Base-by-base conservation (phyloP, 1,139 yeast genomes). In the Meyerozyma athensensis region DNA sequence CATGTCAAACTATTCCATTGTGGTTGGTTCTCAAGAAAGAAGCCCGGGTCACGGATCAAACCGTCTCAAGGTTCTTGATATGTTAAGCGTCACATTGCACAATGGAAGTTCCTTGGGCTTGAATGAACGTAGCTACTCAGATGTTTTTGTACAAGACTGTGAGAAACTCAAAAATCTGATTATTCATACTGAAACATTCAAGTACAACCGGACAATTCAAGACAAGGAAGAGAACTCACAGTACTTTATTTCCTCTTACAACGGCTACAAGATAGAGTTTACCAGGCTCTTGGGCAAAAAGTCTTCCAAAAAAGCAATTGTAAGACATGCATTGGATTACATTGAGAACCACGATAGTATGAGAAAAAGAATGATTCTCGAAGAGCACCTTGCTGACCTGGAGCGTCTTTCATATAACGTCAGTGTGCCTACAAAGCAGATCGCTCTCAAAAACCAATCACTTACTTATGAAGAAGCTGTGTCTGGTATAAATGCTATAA, bases 301-400 rank as follows among this genome's bases (percentile, higher is more conserved):
- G 10, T 47, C 53, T 8, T 45, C 48, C 32, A 54, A 56, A 24
- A 31, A 40, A 3, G 45, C 43, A 7, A 46, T 46, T 2, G 44
- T 49, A 6, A 57, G 50, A 7, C 80, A 78, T 68, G 57, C 67
- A 2, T 54, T 85, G 19, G 92, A 83, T 49, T 72, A 72, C 33
- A 78, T 81, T 39, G 95, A 86, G 53, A 83, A 85, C 33, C 63
- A 68, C 21, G 79, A 81, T 48, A 60, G 92, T 42, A 81, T 79
- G 74, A 61, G 89, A 41, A 76, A 66, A 40, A 59, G 82, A 40
- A 52, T 83, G 35, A 57, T 79, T 7, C 70, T 77, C 9, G 79
- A 76, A 44, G 77, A 73, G 41, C 74, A 72, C 38, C 43, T 71
- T 12, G 58, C 71, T 1, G 71, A 66, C 13, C 63, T 72, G 7